phyloP scores from a whole-genome alignment of 73 alveolate genomes.

The Paramecium biaurelia region DNA sequence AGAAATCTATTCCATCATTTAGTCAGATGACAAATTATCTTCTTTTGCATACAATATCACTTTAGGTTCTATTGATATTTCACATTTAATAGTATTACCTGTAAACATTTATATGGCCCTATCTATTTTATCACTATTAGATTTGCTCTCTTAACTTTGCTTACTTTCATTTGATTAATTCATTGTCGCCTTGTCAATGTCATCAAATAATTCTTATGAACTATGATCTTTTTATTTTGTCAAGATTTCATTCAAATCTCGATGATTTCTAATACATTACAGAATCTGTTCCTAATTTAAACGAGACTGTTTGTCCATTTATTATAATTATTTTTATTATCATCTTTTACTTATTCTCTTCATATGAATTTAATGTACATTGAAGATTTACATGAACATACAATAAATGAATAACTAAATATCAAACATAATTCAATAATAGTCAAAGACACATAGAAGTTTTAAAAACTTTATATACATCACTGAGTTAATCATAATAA shows the following conservation, averaged over 20 bases:
- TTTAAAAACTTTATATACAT: neutral
- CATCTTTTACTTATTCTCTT: neutral
- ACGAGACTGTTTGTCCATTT: constrained; percentile 8
- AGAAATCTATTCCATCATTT: neutral
- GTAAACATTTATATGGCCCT: neutral
- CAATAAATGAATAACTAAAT: neutral
- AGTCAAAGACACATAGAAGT: neutral
- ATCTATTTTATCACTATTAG: neutral
- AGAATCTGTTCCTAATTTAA: constrained; percentile 1
- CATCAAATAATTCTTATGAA: constrained; percentile 16
- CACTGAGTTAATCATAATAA: neutral
- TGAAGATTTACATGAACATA: neutral
- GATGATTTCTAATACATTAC: neutral
- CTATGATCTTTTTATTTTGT: neutral
- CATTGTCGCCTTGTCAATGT: neutral
- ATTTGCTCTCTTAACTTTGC: neutral
- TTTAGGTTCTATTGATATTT: neutral
- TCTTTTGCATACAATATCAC: neutral
- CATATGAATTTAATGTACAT: neutral
- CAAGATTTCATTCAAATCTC: neutral
- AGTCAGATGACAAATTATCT: neutral
- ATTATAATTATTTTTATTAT: neutral
- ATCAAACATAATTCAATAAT: neutral
- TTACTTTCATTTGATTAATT: neutral
- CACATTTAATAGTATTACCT: neutral